Base-by-base conservation (phyloP, 164 flowering plant genomes). In the Umbilicus rupestris region DNA sequence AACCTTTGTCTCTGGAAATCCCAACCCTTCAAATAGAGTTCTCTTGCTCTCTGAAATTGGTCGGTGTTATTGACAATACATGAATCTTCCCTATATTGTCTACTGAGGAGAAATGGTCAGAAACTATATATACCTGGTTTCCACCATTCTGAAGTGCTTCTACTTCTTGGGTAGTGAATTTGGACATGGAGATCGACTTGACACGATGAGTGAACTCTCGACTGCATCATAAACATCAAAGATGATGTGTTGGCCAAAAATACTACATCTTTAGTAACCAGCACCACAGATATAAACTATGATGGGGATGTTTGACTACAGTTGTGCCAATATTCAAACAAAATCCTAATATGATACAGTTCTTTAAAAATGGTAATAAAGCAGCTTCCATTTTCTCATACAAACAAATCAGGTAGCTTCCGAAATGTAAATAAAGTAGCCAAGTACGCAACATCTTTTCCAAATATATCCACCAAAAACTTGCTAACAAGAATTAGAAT, bases 151-250 rank as follows among this genome's bases (percentile, higher is more conserved):
- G 98, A 79, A 94, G 91, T 39, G 90, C 84, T 69, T 90, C 97
- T 73, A 94, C 98, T 81, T 94, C 98, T 76, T 89, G 91, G 5
- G 89, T 83, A 37, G 92, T 89, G 67, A 94, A 94, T 74, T 90
- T 94, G 16, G 98, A 76, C 97, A 94, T 90, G 55, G 98, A 94
- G 28, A 94, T 96, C 55, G 98, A 94, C 77, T 94, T 94, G 62
- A 94, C 98, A 50, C 98, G 92, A 70, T 94, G 98, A 66, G 97
- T 90, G 69, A 94, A 94, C 78, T 94, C 98, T 22, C 98, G 98
- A 74, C 98, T 94, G 86, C 58, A 68, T 31, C 57, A 45, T 44
- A 65, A 31, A 63, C 68, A 66, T 39, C 15, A 73, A 24, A 66
- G 5, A 55, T 10, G 29, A 17, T 30, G 52, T 35, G 65, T 57